These are phyloP conservation scores for Sugiyamaella sp. DNA, from an alignment of 1,139 yeast genomes.

Conservation along the genomic window DNA sequence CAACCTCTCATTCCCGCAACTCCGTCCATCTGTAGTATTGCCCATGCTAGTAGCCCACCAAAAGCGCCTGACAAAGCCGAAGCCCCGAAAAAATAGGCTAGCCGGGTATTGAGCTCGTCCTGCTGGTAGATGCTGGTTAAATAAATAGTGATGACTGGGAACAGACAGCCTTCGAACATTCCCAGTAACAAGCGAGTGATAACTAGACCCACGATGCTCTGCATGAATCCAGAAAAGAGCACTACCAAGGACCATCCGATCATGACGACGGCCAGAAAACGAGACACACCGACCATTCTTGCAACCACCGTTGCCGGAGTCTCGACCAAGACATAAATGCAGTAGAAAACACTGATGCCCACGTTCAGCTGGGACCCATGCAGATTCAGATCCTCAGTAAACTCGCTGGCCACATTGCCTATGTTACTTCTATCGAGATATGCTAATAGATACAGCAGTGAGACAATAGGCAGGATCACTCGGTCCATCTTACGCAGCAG, in stretches of 20 bases:
- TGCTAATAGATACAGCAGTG: slow-evolving; percentile 55
- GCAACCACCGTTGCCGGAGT: slow-evolving; percentile 52
- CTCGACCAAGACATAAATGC: slow-evolving; percentile 59
- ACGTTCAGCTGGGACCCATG: slow-evolving; percentile 55
- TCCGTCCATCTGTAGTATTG: slow-evolving; percentile 45
- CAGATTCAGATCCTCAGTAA: slow-evolving; percentile 50
- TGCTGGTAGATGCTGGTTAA: slow-evolving; percentile 41
- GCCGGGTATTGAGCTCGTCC: slow-evolving; percentile 50
- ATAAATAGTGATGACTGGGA: slow-evolving; percentile 48
- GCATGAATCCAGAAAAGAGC: slow-evolving; percentile 57
- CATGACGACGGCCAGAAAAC: slow-evolving; percentile 57
- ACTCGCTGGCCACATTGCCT: slow-evolving; percentile 44
- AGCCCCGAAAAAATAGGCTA: slow-evolving; percentile 57
- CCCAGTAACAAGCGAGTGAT: slow-evolving; percentile 34
- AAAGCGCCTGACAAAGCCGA: slow-evolving; percentile 43
- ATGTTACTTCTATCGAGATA: slow-evolving; percentile 64
- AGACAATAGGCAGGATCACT: slow-evolving; percentile 37
- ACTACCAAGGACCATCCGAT: slow-evolving; percentile 59
- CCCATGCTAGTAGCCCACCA: slow-evolving; percentile 42
- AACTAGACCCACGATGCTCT: slow-evolving; percentile 27
- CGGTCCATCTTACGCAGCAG: slow-evolving; percentile 23
- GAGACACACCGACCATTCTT: slow-evolving; percentile 38
- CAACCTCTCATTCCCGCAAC: slow-evolving; percentile 50
- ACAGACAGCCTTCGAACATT: slow-evolving; percentile 52
- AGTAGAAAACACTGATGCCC: slow-evolving; percentile 57